Evolutionary conservation across 139 green algal species (phyloP).

Genomic region (Chlamydomonas incerta): DNA sequence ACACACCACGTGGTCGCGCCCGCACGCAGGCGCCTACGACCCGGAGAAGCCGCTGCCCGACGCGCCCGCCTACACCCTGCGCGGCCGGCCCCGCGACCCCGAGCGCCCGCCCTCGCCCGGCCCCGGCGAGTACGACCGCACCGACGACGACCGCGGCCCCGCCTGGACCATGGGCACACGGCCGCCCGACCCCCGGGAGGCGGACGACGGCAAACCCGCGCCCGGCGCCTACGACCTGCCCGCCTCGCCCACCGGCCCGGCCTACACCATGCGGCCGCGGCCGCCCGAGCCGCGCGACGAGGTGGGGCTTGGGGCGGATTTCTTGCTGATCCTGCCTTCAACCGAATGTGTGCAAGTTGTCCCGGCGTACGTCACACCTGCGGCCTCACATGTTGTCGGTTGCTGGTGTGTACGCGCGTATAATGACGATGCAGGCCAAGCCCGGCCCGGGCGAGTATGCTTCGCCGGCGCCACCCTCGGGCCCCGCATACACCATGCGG

Average conservation of each 20-base stretch:
- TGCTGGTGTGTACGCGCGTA: too few relatives aligned
- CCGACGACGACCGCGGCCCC: slow-evolving; percentile 14
- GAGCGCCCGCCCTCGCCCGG: slow-evolving; percentile 20
- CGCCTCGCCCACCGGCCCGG: slow-evolving; percentile 20
- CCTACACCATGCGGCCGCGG: slow-evolving; percentile 39
- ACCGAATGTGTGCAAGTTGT: too few relatives aligned
- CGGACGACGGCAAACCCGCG: not conserved
- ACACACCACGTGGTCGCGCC: too few relatives aligned
- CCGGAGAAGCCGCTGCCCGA: slow-evolving; percentile 12
- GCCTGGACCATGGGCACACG: slow-evolving; percentile 49
- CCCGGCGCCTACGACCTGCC: slow-evolving; percentile 41
- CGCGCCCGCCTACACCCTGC: slow-evolving; percentile 43
- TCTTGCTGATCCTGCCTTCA: too few relatives aligned
- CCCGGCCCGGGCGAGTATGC: slow-evolving; percentile 37
- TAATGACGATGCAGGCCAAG: not conserved
- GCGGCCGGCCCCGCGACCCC: slow-evolving; percentile 2
- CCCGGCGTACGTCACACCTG: too few relatives aligned
- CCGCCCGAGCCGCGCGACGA: not conserved
- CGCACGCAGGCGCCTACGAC: slow-evolving; percentile 23
- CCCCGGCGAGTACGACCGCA: slow-evolving; percentile 29
- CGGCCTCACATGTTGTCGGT: too few relatives aligned
- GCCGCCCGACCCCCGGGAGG: not conserved
- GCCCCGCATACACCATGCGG: slow-evolving; percentile 9
- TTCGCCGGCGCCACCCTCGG: not conserved
- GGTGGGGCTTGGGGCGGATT: not conserved